phyloP scores from a whole-genome alignment of 2,329 filamentous ascomycete species.

The Rhytidhysteron rufulum region DNA sequence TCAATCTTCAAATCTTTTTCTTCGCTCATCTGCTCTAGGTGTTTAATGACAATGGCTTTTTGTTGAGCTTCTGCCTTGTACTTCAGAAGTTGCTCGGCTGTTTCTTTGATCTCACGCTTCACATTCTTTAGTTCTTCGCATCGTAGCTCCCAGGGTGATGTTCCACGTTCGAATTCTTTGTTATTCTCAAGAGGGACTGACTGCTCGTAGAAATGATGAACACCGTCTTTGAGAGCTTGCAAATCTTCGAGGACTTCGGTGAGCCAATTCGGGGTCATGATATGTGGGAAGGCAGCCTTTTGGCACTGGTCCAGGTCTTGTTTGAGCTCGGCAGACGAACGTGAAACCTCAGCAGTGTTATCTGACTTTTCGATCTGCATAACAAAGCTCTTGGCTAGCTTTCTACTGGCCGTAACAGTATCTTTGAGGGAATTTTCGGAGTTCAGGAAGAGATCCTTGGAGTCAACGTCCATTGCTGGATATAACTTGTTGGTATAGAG shows the following conservation, averaged over 20 bases:
- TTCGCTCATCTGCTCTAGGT: conserved; percentile 62
- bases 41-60: conserved; percentile 49
- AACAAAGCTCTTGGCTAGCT: background rate
- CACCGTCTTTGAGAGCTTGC: conserved; percentile 58
- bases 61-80: conserved; percentile 75
- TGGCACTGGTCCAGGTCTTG: conserved; percentile 41
- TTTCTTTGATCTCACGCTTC: conserved; percentile 72
- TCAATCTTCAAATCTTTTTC: conserved; percentile 83
- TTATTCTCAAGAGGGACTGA: conserved; percentile 36
- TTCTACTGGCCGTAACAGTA: background rate
- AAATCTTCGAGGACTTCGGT: conserved; percentile 65
- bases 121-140: conserved; percentile 72
- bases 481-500: conserved; percentile 16
- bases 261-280: conserved; percentile 67
- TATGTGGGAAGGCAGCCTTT: too few relatives aligned
- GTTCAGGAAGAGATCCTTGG: background rate
- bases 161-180: conserved; percentile 60
- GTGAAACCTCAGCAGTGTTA: background rate
- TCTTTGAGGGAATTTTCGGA: background rate
- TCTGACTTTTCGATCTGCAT: background rate
- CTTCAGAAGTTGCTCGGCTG: conserved; percentile 75
- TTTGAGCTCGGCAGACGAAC: conserved; percentile 15
- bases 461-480: background rate
- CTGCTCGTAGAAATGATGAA: conserved; percentile 66
- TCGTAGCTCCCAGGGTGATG: conserved; percentile 74